Percentiles rank a stretch among this genome's conserved stretches.
phyloP scores from a whole-genome alignment of 2,329 filamentous ascomycete genomes.

The Neofusicoccum sp. region DNA sequence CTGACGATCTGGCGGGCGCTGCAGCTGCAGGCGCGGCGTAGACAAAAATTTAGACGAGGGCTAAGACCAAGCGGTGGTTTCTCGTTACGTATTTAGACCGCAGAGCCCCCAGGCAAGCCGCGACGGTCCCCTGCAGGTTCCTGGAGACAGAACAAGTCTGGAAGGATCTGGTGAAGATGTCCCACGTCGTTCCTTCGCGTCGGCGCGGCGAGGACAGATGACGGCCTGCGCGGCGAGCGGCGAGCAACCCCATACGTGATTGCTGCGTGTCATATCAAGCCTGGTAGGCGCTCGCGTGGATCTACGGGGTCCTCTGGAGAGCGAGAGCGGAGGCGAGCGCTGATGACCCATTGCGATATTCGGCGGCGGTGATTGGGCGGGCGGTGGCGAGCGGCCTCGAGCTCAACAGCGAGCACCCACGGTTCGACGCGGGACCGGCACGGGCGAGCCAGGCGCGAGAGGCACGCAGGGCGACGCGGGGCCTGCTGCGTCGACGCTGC shows the following conservation, averaged over 20 bases:
- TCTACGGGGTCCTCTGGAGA: background rate
- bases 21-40: background rate
- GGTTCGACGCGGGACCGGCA: too few relatives aligned
- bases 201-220: background rate
- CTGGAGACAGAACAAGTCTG: background rate
- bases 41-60: slow-evolving; percentile 12
- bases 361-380: background rate
- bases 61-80: slow-evolving; percentile 19
- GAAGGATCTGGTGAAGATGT: background rate
- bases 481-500: background rate
- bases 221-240: background rate
- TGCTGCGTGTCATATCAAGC: background rate
- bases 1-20: background rate
- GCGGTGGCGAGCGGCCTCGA: too few relatives aligned
- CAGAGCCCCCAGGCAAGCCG: slow-evolving; percentile 7
- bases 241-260: background rate
- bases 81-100: slow-evolving; percentile 19
- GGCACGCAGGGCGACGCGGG: background rate
- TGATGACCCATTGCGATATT: background rate
- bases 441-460: background rate
- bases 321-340: background rate
- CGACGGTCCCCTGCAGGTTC: background rate
- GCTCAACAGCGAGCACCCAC: too few relatives aligned
- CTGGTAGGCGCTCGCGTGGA: background rate
- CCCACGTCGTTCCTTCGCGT: background rate